Percentiles rank a stretch among this genome's conserved stretches.
These are phyloP conservation scores for Hypomontagnella monticulosa DNA, from an alignment of 495 filamentous ascomycete genomes.

Conservation along the genomic window DNA sequence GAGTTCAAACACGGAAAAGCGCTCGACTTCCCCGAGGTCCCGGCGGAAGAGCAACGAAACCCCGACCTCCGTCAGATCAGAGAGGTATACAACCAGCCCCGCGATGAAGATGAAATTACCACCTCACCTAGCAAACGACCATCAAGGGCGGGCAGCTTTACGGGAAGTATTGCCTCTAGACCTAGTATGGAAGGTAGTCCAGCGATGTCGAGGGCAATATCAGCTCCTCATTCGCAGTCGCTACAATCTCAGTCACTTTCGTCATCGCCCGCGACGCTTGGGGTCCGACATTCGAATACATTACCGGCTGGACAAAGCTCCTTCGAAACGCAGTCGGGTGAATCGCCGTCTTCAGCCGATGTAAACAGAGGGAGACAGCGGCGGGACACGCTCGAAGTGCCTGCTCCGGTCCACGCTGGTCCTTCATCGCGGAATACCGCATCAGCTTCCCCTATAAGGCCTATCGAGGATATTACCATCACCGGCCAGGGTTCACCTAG, in stretches of 20 bases:
- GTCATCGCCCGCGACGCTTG: constrained; percentile 10
- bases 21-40: constrained; percentile 60
- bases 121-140: constrained; percentile 21
- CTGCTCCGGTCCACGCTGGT: constrained; percentile 7
- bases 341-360: constrained; percentile 3
- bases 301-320: constrained; percentile 27
- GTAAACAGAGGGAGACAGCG: constrained; percentile 23
- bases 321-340: constrained; percentile 21
- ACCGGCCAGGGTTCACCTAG: constrained; percentile 26
- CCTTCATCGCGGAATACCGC: constrained; percentile 18
- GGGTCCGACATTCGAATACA: constrained; percentile 35
- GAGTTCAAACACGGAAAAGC: constrained; percentile 56
- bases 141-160: constrained; percentile 43
- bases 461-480: constrained; percentile 6
- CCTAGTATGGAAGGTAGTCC: constrained; percentile 19
- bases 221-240: constrained; percentile 18
- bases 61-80: constrained; percentile 48
- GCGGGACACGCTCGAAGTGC: constrained; percentile 47
- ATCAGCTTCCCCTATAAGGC: constrained; percentile 11
- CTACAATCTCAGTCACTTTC: constrained; percentile 21
- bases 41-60: constrained; percentile 60
- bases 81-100: constrained; percentile 49
- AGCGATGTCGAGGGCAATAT: constrained; percentile 24
- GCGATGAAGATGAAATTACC: constrained; percentile 31
- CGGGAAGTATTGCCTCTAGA: constrained; percentile 39